A percentile compares a stretch with the other conserved stretches of the same genome.
Conservation (phyloP, 352 stramenopile genomes). For the Phytophthora cryptogea region DNA sequence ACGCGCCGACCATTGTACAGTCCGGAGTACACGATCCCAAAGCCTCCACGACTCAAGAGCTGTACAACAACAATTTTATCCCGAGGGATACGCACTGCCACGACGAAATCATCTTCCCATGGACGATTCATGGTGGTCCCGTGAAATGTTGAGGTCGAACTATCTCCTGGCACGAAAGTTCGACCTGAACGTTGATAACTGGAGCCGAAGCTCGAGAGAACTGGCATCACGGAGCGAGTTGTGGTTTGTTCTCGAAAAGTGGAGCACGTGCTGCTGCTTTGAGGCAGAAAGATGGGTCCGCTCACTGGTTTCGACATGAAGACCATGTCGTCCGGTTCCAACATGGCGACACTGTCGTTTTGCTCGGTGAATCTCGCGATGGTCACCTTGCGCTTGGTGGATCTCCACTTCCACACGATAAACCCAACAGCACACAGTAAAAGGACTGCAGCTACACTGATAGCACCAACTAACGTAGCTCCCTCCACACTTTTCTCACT, state of each 20-base stretch:
- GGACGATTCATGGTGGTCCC: constrained; percentile 11
- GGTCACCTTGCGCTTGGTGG: constrained; percentile 16
- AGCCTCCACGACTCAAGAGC: constrained; percentile 47
- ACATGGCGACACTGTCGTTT: constrained; percentile 35
- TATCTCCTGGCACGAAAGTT: constrained; percentile 18
- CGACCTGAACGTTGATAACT: constrained; percentile 19
- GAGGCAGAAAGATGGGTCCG: constrained; percentile 22
- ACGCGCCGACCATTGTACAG: constrained; percentile 40
- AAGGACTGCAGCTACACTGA: constrained; percentile 9
- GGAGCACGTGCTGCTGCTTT: constrained; percentile 31
- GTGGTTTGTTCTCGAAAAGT: constrained; percentile 27
- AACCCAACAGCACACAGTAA: constrained; percentile 18
- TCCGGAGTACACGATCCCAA: constrained; percentile 52
- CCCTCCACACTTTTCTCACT: neutral
- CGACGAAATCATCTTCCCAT: constrained; percentile 49
- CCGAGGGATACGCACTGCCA: constrained; percentile 46
- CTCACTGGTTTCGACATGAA: constrained; percentile 29
- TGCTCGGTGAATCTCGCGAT: constrained; percentile 9
- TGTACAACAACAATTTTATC: constrained; percentile 38
- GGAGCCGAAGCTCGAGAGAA: constrained; percentile 27
- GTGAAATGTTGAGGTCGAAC: constrained; percentile 14
- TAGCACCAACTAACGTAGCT: constrained; percentile 7
- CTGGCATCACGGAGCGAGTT: constrained; percentile 19
- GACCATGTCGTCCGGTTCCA: constrained; percentile 32
- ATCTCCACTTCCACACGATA: constrained; percentile 26